These are phyloP conservation scores for Xeromyces bisporus DNA, from an alignment of 495 filamentous ascomycete species.

Conservation along the genomic window DNA sequence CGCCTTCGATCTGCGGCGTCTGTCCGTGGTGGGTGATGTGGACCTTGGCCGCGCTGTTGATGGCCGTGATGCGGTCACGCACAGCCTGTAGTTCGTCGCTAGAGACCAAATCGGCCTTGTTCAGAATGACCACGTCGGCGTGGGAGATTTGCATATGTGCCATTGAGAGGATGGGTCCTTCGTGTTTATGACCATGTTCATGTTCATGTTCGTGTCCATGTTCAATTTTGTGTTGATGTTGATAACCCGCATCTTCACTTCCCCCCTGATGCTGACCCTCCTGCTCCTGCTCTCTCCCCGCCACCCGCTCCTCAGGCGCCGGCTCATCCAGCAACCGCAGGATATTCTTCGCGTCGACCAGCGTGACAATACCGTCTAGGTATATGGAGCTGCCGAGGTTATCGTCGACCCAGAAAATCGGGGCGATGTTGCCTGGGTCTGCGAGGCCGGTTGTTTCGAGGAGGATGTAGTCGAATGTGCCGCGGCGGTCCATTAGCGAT, in stretches of 20 bases:
- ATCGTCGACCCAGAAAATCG: slow-evolving; percentile 94
- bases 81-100: slow-evolving; percentile 46
- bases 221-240: too few relatives aligned
- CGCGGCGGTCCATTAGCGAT: slow-evolving; percentile 85
- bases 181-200: slow-evolving; percentile 29
- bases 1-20: slow-evolving; percentile 66
- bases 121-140: slow-evolving; percentile 89
- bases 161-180: slow-evolving; percentile 58
- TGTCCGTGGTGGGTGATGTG: slow-evolving; percentile 63
- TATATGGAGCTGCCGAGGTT: slow-evolving; percentile 87
- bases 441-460: slow-evolving; percentile 93
- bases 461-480: slow-evolving; percentile 93
- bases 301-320: slow-evolving; percentile 34
- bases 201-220: slow-evolving; percentile 27
- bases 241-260: too few relatives aligned
- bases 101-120: slow-evolving; percentile 84
- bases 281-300: not conserved
- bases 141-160: slow-evolving; percentile 94
- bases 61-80: slow-evolving; percentile 49
- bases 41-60: slow-evolving; percentile 81
- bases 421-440: slow-evolving; percentile 89
- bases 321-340: slow-evolving; percentile 62
- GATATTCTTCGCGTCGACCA: slow-evolving; percentile 92
- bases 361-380: slow-evolving; percentile 88
- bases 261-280: too few relatives aligned